Conservation (phyloP, 1,284 basidiomycete species). For the Grifola frondosa region DNA sequence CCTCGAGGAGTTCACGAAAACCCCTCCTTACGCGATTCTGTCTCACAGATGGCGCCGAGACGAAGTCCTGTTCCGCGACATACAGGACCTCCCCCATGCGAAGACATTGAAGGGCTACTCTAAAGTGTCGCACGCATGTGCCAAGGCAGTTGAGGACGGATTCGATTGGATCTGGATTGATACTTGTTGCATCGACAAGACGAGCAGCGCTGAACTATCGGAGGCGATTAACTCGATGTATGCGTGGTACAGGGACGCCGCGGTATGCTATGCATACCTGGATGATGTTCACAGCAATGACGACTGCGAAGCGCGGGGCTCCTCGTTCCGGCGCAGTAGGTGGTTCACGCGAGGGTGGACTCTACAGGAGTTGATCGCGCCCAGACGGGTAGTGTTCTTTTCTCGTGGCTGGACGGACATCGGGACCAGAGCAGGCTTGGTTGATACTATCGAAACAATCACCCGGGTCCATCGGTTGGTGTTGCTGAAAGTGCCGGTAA, state of each 20-base stretch:
- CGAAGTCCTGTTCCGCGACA: conserved; percentile 1
- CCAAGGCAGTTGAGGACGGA: not conserved
- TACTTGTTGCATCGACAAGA: conserved; percentile 6
- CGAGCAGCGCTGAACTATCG: conserved; percentile 1
- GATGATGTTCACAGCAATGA: not conserved
- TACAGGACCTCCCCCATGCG: not conserved
- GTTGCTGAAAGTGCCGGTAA: not conserved
- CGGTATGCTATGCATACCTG: not conserved
- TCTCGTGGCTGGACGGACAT: not conserved
- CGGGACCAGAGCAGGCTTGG: not conserved
- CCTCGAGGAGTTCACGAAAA: too few species aligned
- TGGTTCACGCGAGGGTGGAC: conserved; percentile 5
- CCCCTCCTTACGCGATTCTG: conserved; percentile 2
- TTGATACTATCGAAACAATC: not conserved
- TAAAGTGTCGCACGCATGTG: not conserved
- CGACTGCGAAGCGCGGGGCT: not conserved
- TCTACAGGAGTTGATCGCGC: conserved; percentile 4
- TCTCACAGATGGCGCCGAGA: conserved; percentile 1
- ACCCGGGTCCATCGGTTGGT: not conserved
- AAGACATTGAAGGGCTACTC: not conserved
- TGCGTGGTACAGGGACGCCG: not conserved
- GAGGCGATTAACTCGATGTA: conserved; percentile 7
- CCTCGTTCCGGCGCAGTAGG: not conserved
- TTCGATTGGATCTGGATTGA: conserved; percentile 2
- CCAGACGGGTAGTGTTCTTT: not conserved